A percentile compares a stretch with the other conserved stretches of the same genome.
phyloP scores from a whole-genome alignment of 805 yeast genomes.

The Zygosaccharomyces siamensis region DNA sequence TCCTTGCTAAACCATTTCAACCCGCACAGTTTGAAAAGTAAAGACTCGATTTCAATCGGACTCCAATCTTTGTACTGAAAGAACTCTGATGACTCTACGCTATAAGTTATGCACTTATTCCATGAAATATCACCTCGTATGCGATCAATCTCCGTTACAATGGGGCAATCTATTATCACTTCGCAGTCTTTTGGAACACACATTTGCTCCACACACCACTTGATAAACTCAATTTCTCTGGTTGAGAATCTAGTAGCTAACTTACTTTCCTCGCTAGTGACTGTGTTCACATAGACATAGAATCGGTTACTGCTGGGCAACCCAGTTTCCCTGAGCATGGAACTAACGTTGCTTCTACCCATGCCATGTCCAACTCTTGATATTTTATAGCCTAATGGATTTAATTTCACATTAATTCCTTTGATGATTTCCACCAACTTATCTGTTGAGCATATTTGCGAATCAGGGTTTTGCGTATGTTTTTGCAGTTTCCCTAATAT shows the following conservation, averaged over 20 bases:
- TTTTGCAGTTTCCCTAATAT: slow-evolving; percentile 18
- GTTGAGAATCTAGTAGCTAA: slow-evolving; percentile 28
- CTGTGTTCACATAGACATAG: slow-evolving; percentile 27
- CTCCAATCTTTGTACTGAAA: slow-evolving; percentile 18
- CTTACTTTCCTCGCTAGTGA: slow-evolving; percentile 24
- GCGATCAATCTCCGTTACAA: slow-evolving; percentile 18
- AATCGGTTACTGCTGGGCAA: slow-evolving; percentile 19
- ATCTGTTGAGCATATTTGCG: slow-evolving; percentile 5
- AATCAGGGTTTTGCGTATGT: slow-evolving; percentile 4
- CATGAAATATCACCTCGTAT: slow-evolving; percentile 16
- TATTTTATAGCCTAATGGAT: slow-evolving; percentile 22
- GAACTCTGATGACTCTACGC: slow-evolving; percentile 22
- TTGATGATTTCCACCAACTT: slow-evolving; percentile 16
- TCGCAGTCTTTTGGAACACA: slow-evolving; percentile 3
- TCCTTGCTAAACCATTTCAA: slow-evolving; percentile 30
- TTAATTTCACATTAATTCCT: slow-evolving; percentile 23
- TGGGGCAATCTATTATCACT: not conserved
- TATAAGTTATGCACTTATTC: slow-evolving; percentile 15
- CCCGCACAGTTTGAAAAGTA: slow-evolving; percentile 20
- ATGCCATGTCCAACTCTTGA: slow-evolving; percentile 20
- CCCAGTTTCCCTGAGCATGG: slow-evolving; percentile 3
- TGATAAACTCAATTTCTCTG: slow-evolving; percentile 29
- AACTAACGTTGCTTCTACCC: slow-evolving; percentile 20
- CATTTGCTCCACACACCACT: slow-evolving; percentile 26
- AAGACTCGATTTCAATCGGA: slow-evolving; percentile 20